A percentile compares a stretch with the other conserved stretches of the same genome.
These are phyloP conservation scores for Rosellinia necatrix DNA, from an alignment of 2,329 filamentous ascomycete genomes.

Conservation along the genomic window DNA sequence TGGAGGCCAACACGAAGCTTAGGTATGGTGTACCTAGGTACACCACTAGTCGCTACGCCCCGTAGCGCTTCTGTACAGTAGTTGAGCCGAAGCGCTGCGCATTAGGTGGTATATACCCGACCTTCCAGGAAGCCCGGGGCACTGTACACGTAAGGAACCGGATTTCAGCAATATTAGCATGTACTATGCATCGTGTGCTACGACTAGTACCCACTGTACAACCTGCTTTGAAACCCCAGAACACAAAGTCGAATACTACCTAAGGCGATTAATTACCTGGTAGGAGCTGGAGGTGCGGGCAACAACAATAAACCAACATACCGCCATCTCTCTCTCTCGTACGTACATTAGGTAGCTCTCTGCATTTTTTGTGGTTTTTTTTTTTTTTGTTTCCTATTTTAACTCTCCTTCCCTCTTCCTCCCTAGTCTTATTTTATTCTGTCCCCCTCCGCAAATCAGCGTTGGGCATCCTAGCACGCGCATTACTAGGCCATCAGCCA, in stretches of 20 bases:
- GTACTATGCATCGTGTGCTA: slow-evolving; percentile 11
- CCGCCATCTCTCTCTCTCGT: too few relatives aligned
- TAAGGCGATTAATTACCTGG: neutral
- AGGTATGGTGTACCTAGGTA: neutral
- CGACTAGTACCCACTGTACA: slow-evolving; percentile 1
- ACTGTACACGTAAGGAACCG: slow-evolving; percentile 11
- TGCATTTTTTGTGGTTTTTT: too few relatives aligned
- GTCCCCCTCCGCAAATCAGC: slow-evolving; percentile 16
- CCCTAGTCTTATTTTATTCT: neutral
- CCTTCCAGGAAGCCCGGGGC: slow-evolving; percentile 8
- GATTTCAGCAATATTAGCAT: slow-evolving; percentile 4
- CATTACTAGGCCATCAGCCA: slow-evolving; percentile 4
- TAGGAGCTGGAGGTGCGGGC: too few relatives aligned
- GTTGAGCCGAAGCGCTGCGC: slow-evolving; percentile 6
- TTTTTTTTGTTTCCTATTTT: neutral
- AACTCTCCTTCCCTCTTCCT: neutral
- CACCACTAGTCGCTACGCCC: neutral
- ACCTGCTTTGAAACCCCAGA: slow-evolving; percentile 1
- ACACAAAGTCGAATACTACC: neutral
- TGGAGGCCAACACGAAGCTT: slow-evolving; percentile 2
- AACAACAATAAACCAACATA: too few relatives aligned
- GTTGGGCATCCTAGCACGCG: slow-evolving; percentile 16
- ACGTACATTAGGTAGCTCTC: too few relatives aligned
- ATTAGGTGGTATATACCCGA: too few relatives aligned
- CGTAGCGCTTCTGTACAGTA: neutral